A percentile compares a stretch with the other conserved stretches of the same genome.
Evolutionary conservation across 179 eudicot species (phyloP).

Genomic region (Silene coronaria): DNA sequence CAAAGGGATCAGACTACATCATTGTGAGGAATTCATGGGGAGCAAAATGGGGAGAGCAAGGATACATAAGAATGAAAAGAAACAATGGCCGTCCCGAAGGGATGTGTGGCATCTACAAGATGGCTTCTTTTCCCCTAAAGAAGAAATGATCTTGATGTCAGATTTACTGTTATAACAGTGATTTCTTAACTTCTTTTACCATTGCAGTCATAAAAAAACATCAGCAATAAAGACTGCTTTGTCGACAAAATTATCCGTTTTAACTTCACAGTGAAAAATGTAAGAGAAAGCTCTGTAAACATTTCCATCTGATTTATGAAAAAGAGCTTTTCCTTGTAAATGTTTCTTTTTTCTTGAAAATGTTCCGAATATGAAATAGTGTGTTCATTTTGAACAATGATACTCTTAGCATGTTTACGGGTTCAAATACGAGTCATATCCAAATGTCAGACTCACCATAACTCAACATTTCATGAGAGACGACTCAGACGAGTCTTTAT

Average conservation of each 20-base stretch:
- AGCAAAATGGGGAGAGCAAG: slow-evolving; percentile 62
- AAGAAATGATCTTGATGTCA: slow-evolving; percentile 26
- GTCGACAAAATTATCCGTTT: not conserved
- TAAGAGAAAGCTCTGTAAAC: slow-evolving; percentile 9
- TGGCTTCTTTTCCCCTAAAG: slow-evolving; percentile 69
- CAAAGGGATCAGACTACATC: slow-evolving; percentile 45
- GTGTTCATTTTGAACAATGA: too few species aligned
- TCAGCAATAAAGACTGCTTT: slow-evolving; percentile 17
- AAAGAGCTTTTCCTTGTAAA: not conserved
- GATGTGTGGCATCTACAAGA: slow-evolving; percentile 57
- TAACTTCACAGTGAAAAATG: not conserved
- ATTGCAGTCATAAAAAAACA: slow-evolving; percentile 19
- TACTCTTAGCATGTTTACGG: too few species aligned
- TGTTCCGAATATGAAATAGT: not conserved
- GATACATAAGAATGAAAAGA: slow-evolving; percentile 65
- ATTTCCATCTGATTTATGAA: slow-evolving; percentile 9
- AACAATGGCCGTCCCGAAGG: slow-evolving; percentile 50
- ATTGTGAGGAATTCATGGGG: slow-evolving; percentile 76
- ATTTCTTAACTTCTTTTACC: not conserved
- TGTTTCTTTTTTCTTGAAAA: not conserved
- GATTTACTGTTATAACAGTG: not conserved
- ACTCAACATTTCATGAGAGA: too few species aligned
- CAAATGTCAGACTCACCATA: too few species aligned
- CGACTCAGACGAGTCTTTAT: too few species aligned
- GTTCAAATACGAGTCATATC: too few species aligned